phyloP scores from a whole-genome alignment of 257 asterid genomes.

The Salvia miltiorrhiza region DNA sequence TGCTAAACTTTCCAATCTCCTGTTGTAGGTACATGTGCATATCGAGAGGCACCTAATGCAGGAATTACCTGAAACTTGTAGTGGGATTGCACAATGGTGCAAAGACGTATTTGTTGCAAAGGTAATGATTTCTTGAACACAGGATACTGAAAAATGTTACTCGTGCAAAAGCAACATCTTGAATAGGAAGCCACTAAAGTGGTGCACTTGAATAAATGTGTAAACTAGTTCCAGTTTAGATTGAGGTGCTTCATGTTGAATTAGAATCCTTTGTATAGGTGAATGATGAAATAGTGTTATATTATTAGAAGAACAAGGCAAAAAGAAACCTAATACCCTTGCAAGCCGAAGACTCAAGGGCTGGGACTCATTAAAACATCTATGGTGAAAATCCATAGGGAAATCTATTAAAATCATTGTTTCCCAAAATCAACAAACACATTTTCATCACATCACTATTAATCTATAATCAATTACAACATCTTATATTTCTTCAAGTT shows the following conservation, averaged over 20 bases:
- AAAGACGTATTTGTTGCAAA: conserved; percentile 72
- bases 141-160: not conserved
- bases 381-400: too few relatives aligned
- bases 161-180: not conserved
- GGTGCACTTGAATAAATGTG: not conserved
- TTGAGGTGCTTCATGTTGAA: not conserved
- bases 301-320: too few relatives aligned
- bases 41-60: conserved; percentile 59
- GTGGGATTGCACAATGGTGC: conserved; percentile 88
- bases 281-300: too few relatives aligned
- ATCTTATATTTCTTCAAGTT: too few relatives aligned
- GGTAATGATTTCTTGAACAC: conserved; percentile 29
- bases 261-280: not conserved
- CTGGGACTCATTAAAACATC: too few relatives aligned
- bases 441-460: too few relatives aligned
- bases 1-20: conserved; percentile 6
- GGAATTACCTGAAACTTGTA: conserved; percentile 66
- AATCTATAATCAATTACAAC: too few relatives aligned
- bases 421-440: too few relatives aligned
- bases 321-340: too few relatives aligned
- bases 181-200: not conserved
- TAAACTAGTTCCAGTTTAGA: not conserved
- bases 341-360: too few relatives aligned
- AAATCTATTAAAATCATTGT: too few relatives aligned
- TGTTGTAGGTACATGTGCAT: conserved; percentile 71